phyloP scores from a whole-genome alignment of 108 stramenopile species.

The Fragilariopsis cylindrus region DNA sequence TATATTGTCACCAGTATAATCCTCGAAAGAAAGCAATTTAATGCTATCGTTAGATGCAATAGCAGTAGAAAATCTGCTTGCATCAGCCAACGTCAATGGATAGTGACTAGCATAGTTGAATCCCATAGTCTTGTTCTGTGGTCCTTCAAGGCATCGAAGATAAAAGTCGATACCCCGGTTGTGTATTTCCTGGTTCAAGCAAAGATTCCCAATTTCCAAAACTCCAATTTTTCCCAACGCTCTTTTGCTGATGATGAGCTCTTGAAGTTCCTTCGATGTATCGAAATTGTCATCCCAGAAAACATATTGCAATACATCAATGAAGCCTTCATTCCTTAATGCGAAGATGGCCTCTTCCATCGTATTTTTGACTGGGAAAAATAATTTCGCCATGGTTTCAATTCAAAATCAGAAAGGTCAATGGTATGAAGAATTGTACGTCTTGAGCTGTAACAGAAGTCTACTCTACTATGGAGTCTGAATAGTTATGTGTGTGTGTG shows the following conservation, averaged over 20 bases:
- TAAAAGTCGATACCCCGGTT: constrained; percentile 11
- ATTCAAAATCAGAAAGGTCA: not conserved
- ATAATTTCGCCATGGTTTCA: not conserved
- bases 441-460: too few relatives aligned
- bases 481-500: too few relatives aligned
- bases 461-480: too few relatives aligned
- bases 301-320: not conserved
- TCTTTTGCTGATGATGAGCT: constrained; percentile 1
- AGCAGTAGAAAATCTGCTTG: constrained; percentile 5
- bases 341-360: not conserved
- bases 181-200: not conserved
- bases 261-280: not conserved
- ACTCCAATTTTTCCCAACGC: not conserved
- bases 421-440: too few relatives aligned
- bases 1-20: not conserved
- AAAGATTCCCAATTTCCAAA: constrained; percentile 7
- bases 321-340: not conserved
- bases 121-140: not conserved
- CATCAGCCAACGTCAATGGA: constrained; percentile 3
- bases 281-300: not conserved
- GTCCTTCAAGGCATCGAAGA: constrained; percentile 11
- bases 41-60: constrained; percentile 9
- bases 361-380: not conserved
- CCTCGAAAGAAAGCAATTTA: constrained; percentile 4
- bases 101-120: constrained; percentile 1